Percentiles rank a stretch among this genome's conserved stretches.
Conservation (phyloP, 257 asterid genomes). For the Penstemon newberryi region DNA sequence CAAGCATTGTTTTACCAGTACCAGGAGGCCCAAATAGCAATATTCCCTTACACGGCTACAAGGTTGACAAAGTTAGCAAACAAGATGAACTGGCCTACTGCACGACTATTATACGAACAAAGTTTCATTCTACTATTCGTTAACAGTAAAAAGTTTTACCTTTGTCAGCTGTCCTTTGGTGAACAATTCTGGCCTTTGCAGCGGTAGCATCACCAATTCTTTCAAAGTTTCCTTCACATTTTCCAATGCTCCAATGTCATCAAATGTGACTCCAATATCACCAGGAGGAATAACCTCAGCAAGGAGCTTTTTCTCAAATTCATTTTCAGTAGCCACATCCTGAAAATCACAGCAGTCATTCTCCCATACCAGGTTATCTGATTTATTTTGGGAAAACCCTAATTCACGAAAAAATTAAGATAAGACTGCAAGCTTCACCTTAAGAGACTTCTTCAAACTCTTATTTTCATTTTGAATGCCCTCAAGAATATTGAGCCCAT, state of each 20-base stretch:
- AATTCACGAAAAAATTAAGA: slow-evolving; percentile 8
- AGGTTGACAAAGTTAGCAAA: slow-evolving; percentile 24
- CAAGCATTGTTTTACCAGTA: slow-evolving; percentile 59
- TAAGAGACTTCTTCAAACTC: slow-evolving; percentile 59
- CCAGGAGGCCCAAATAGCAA: slow-evolving; percentile 65
- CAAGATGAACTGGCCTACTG: background rate
- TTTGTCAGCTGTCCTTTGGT: slow-evolving; percentile 55
- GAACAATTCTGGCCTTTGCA: slow-evolving; percentile 58
- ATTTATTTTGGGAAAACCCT: background rate
- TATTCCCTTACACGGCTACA: slow-evolving; percentile 61
- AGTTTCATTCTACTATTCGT: background rate
- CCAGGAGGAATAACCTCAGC: slow-evolving; percentile 51
- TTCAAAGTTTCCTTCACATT: slow-evolving; percentile 53
- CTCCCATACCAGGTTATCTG: slow-evolving; percentile 9
- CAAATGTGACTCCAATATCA: slow-evolving; percentile 56
- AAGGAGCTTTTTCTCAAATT: slow-evolving; percentile 53
- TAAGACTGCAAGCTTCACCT: slow-evolving; percentile 42
- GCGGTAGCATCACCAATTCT: slow-evolving; percentile 56
- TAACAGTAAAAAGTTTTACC: slow-evolving; percentile 32
- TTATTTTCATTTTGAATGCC: slow-evolving; percentile 62
- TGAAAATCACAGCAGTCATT: slow-evolving; percentile 30
- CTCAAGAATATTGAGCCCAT: slow-evolving; percentile 61
- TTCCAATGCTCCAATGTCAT: slow-evolving; percentile 55
- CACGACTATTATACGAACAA: background rate
- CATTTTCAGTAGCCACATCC: slow-evolving; percentile 58